These are phyloP conservation scores for Apium graveolens DNA, from an alignment of 129 eudicot species.

Conservation along the genomic window DNA sequence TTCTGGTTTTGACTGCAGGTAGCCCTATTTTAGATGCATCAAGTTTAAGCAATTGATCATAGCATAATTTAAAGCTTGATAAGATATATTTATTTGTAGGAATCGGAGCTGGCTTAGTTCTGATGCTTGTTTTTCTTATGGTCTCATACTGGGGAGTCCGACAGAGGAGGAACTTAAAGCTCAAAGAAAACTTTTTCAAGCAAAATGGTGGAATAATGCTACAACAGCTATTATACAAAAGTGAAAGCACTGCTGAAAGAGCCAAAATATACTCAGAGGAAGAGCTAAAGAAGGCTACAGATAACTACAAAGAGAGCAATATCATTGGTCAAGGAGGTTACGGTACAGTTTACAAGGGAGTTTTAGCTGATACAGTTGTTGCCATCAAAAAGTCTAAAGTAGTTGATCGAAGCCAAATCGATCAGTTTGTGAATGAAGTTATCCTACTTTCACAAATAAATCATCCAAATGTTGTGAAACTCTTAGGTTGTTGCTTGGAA, in stretches of 20 bases:
- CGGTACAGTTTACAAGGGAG: conserved; percentile 15
- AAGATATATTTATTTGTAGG: background rate
- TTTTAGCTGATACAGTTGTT: too few species aligned
- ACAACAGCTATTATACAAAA: background rate
- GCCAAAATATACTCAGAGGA: conserved; percentile 8
- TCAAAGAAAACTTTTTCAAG: background rate
- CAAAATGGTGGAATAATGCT: conserved; percentile 7
- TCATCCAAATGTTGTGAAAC: too few species aligned
- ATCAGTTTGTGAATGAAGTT: too few species aligned
- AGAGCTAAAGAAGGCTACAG: background rate
- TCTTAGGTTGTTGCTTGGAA: too few species aligned
- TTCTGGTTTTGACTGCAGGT: too few species aligned
- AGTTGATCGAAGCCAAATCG: too few species aligned
- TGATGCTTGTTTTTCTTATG: background rate
- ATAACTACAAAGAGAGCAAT: background rate
- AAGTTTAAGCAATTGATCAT: too few species aligned
- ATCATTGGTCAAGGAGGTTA: conserved; percentile 12
- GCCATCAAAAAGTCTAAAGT: too few species aligned
- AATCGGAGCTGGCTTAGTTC: background rate
- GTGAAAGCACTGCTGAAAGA: background rate
- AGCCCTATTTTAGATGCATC: too few species aligned
- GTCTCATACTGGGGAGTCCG: background rate
- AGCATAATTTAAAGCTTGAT: too few species aligned
- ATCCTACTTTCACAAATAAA: too few species aligned
- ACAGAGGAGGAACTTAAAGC: background rate